These are phyloP conservation scores for Clohesyomyces aquaticus DNA, from an alignment of 495 filamentous ascomycete species.

Conservation along the genomic window DNA sequence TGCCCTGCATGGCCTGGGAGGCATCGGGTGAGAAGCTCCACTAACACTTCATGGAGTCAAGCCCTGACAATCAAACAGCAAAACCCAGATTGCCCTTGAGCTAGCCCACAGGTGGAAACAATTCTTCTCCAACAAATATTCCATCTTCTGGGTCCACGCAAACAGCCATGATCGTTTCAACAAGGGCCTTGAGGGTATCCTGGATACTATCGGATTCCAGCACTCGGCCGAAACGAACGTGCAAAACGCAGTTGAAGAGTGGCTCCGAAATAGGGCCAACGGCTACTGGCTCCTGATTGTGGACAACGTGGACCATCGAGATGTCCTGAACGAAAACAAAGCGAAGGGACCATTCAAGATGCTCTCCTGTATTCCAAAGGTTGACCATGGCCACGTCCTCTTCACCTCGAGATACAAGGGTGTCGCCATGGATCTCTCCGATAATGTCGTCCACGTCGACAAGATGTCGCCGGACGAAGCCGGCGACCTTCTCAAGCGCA, in stretches of 20 bases:
- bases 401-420: slow-evolving; percentile 16
- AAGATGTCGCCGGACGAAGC: slow-evolving; percentile 11
- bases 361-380: slow-evolving; percentile 19
- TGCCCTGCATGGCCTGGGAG: slow-evolving; percentile 21
- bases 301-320: slow-evolving; percentile 13
- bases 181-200: slow-evolving; percentile 6
- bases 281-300: slow-evolving; percentile 20
- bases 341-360: slow-evolving; percentile 15
- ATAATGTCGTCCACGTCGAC: slow-evolving; percentile 13
- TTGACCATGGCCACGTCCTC: slow-evolving; percentile 22
- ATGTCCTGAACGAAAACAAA: slow-evolving; percentile 13
- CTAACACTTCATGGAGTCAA: neutral
- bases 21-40: slow-evolving; percentile 8
- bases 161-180: slow-evolving; percentile 6
- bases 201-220: slow-evolving; percentile 4
- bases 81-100: slow-evolving; percentile 21
- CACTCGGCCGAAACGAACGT: slow-evolving; percentile 19
- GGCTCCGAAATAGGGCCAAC: slow-evolving; percentile 17
- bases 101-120: slow-evolving; percentile 20
- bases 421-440: slow-evolving; percentile 8
- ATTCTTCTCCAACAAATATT: slow-evolving; percentile 12
- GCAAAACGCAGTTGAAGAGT: slow-evolving; percentile 14
- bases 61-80: slow-evolving; percentile 6
- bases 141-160: slow-evolving; percentile 22
- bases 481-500: slow-evolving; percentile 12